Evolutionary conservation across 2,329 filamentous ascomycete species (phyloP).

Genomic region (Emergomyces pasteurianus): DNA sequence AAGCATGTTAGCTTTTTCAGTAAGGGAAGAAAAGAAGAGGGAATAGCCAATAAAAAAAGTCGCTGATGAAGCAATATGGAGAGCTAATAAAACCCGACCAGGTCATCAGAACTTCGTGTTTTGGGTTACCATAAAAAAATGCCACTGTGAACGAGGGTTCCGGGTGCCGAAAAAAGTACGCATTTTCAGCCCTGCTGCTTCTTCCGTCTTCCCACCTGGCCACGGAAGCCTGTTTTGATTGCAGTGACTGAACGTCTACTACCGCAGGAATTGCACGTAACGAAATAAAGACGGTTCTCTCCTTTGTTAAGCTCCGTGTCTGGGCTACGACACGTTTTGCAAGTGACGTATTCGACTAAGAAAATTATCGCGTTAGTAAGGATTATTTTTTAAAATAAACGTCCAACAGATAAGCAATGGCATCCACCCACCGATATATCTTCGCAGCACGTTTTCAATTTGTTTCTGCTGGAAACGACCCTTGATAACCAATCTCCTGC

Average conservation of each 20-base stretch:
- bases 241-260: constrained; percentile 81
- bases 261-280: constrained; percentile 85
- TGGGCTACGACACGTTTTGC: constrained; percentile 93
- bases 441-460: constrained; percentile 90
- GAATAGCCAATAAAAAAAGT: background rate
- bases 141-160: background rate
- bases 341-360: constrained; percentile 88
- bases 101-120: background rate
- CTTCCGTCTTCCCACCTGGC: constrained; percentile 96
- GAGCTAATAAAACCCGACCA: background rate
- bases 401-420: background rate
- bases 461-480: constrained; percentile 99
- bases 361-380: background rate
- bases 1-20: background rate
- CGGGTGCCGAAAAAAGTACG: background rate
- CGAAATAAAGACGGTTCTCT: constrained; percentile 98
- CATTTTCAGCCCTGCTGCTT: constrained; percentile 70
- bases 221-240: constrained; percentile 99
- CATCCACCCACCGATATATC: constrained; percentile 69
- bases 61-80: background rate
- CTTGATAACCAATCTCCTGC: constrained; percentile 90
- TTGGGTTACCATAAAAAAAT: constrained; percentile 5
- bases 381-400: background rate
- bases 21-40: background rate
- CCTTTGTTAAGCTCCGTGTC: constrained; percentile 97